phyloP scores from a whole-genome alignment of 495 filamentous ascomycete genomes.

The Tuber indicum region DNA sequence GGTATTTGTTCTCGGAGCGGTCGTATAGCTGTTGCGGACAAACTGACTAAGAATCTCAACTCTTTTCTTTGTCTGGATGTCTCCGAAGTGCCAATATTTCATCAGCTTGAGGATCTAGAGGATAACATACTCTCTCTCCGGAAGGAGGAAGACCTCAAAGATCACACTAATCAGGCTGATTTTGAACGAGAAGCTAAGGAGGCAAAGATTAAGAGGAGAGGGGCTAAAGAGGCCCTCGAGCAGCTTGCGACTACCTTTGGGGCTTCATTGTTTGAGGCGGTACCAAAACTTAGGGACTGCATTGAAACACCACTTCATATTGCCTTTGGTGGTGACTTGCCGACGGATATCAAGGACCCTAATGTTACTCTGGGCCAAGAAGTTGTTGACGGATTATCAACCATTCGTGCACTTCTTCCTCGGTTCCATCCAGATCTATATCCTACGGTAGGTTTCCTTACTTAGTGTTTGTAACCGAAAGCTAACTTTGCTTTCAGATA shows the following conservation, averaged over 20 bases:
- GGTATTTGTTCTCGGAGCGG: constrained; percentile 69
- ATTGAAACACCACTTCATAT: constrained; percentile 72
- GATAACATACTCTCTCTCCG: constrained; percentile 79
- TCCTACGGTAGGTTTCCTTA: constrained; percentile 47
- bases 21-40: constrained; percentile 75
- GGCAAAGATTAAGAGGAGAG: constrained; percentile 79
- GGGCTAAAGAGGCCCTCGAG: constrained; percentile 91
- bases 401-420: constrained; percentile 79
- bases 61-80: constrained; percentile 97
- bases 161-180: constrained; percentile 79
- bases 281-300: constrained; percentile 69
- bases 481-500: constrained; percentile 43
- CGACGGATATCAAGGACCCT: constrained; percentile 60
- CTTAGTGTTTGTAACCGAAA: neutral
- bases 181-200: constrained; percentile 80
- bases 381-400: constrained; percentile 87
- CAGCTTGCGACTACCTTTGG: constrained; percentile 76
- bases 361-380: constrained; percentile 74
- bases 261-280: constrained; percentile 61
- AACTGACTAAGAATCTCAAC: constrained; percentile 85
- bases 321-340: constrained; percentile 67
- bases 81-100: constrained; percentile 93
- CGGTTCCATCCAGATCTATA: constrained; percentile 68
- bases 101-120: constrained; percentile 63
- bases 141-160: constrained; percentile 93